Evolutionary conservation across 768 basidiomycete species (phyloP).

Genomic region (Hydnum rufescens): DNA sequence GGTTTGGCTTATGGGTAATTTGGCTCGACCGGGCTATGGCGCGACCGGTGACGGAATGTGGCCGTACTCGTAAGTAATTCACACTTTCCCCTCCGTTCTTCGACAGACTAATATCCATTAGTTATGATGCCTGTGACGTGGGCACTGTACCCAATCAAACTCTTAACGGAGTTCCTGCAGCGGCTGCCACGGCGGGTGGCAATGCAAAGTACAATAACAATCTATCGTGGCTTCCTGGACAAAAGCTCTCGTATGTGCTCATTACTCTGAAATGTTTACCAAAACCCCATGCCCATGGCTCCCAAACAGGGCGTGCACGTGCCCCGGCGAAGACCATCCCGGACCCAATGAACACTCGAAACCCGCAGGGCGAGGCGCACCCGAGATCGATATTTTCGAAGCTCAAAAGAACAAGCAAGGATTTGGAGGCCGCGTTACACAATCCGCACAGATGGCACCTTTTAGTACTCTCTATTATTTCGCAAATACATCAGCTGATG

Average conservation of each 20-base stretch:
- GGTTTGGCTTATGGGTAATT: slow-evolving; percentile 47
- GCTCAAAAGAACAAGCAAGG: slow-evolving; percentile 35
- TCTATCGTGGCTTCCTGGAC: slow-evolving; percentile 42
- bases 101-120: slow-evolving; percentile 25
- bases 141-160: slow-evolving; percentile 81
- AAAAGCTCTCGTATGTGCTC: slow-evolving; percentile 20
- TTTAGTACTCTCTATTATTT: slow-evolving; percentile 28
- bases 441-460: slow-evolving; percentile 53
- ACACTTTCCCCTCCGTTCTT: slow-evolving; percentile 21
- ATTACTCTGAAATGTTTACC: too few species aligned
- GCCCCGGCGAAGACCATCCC: slow-evolving; percentile 55
- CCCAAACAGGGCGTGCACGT: slow-evolving; percentile 48
- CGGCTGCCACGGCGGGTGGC: slow-evolving; percentile 37
- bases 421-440: slow-evolving; percentile 48
- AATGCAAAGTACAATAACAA: slow-evolving; percentile 31
- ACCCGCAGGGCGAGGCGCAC: slow-evolving; percentile 50
- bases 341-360: slow-evolving; percentile 56
- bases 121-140: slow-evolving; percentile 74
- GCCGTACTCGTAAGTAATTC: slow-evolving; percentile 9
- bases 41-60: slow-evolving; percentile 65
- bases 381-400: slow-evolving; percentile 72
- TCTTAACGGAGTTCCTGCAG: slow-evolving; percentile 36
- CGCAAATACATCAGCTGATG: slow-evolving; percentile 25
- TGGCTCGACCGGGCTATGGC: slow-evolving; percentile 80
- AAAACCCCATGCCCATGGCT: background rate